A percentile compares a stretch with the other conserved stretches of the same genome.
These are phyloP conservation scores for Solanum piurae DNA, from an alignment of 257 asterid species.

Conservation along the genomic window DNA sequence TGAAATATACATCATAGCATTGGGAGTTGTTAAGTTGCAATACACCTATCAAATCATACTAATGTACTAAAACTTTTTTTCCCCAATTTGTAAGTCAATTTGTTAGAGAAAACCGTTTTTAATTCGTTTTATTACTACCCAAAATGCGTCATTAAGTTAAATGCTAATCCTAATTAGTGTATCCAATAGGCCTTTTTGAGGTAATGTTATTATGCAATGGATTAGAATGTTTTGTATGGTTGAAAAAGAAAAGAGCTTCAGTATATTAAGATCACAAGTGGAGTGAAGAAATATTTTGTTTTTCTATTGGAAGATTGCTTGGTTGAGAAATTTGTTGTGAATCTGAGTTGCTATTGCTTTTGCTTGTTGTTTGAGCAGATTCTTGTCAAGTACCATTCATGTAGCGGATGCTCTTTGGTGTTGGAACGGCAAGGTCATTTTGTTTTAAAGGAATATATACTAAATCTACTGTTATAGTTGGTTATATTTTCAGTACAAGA, in stretches of 20 bases:
- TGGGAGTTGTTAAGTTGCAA: neutral
- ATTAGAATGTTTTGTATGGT: neutral
- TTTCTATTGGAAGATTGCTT: neutral
- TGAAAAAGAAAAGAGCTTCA: neutral
- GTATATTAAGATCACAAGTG: neutral
- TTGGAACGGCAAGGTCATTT: constrained; percentile 17
- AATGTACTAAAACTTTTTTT: neutral
- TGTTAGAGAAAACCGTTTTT: neutral
- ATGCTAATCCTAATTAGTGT: neutral
- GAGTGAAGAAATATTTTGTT: neutral
- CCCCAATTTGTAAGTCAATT: neutral
- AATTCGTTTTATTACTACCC: neutral
- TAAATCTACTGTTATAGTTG: constrained; percentile 5
- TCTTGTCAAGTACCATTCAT: constrained; percentile 15
- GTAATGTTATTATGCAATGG: neutral
- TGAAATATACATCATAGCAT: neutral
- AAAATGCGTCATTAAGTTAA: neutral
- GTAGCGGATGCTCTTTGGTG: constrained; percentile 34
- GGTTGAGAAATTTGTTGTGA: neutral
- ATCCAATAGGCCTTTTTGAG: neutral
- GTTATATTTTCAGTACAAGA: neutral
- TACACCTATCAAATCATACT: neutral
- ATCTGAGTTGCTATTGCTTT: neutral
- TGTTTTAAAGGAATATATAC: neutral
- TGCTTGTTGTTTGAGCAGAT: constrained; percentile 4